A percentile compares a stretch with the other conserved stretches of the same genome.
Evolutionary conservation across 352 stramenopile genomes (phyloP).

Genomic region (Discostella stelligera): DNA sequence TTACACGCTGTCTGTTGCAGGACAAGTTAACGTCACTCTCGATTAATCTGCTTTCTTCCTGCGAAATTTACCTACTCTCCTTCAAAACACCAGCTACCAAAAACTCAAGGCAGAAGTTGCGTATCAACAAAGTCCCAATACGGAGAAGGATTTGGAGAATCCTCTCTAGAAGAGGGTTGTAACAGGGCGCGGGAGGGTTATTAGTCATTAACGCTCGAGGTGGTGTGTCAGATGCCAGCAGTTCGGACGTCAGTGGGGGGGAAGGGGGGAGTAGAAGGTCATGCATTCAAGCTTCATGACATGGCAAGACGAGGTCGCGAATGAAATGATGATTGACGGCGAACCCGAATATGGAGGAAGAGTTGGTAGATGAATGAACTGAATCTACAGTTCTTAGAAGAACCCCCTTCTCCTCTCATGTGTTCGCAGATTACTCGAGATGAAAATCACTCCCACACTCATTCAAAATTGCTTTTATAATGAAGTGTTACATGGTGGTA

Average conservation of each 20-base stretch:
- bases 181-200: no score
- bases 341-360: background rate
- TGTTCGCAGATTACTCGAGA: background rate
- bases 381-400: background rate
- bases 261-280: no score
- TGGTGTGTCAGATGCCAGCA: background rate
- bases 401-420: no score
- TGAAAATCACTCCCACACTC: background rate
- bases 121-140: conserved; percentile 77
- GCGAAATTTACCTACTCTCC: background rate
- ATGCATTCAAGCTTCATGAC: no score
- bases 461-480: background rate
- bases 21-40: background rate
- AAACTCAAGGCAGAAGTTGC: conserved; percentile 62
- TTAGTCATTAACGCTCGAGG: background rate
- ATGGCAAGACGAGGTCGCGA: no score
- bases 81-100: conserved; percentile 54
- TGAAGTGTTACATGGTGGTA: background rate
- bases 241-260: no score
- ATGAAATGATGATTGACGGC: background rate
- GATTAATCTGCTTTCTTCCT: background rate
- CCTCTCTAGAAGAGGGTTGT: conserved; percentile 30
- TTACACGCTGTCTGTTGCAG: background rate
- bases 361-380: background rate
- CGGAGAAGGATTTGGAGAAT: conserved; percentile 62